phyloP scores from a whole-genome alignment of 768 basidiomycete species.

The Agaricus subrufescens region DNA sequence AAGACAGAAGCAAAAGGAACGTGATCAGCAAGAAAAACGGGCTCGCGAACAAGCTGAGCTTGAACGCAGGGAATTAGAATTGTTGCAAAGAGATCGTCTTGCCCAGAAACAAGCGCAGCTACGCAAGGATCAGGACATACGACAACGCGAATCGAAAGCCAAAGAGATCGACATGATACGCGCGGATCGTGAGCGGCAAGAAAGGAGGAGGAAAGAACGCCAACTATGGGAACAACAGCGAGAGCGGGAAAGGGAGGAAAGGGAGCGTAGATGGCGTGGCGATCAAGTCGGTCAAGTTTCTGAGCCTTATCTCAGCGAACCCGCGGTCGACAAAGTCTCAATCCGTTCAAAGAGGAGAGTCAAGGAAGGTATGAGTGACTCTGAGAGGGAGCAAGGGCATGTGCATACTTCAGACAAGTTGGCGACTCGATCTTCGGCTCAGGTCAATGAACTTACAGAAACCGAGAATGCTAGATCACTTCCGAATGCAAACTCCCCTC shows the following conservation, averaged over 20 bases:
- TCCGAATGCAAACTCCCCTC: neutral
- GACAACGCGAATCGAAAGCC: conserved; percentile 3
- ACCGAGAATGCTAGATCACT: neutral
- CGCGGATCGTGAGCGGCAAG: conserved; percentile 11
- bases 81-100: conserved; percentile 12
- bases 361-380: conserved; percentile 5
- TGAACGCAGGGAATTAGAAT: conserved; percentile 12
- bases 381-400: conserved; percentile 4
- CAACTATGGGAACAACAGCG: conserved; percentile 3
- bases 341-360: neutral
- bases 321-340: neutral
- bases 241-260: conserved; percentile 11
- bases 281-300: neutral
- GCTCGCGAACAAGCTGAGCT: conserved; percentile 12
- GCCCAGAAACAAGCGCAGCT: conserved; percentile 10
- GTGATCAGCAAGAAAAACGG: conserved; percentile 8
- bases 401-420: neutral
- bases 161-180: conserved; percentile 7
- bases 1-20: conserved; percentile 13
- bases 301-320: neutral
- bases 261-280: conserved; percentile 7
- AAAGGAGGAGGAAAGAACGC: conserved; percentile 10
- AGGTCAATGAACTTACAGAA: neutral
- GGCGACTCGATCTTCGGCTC: neutral
- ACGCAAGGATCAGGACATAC: conserved; percentile 10